A percentile compares a stretch with the other conserved stretches of the same genome.
Conservation (phyloP, 2,329 filamentous ascomycete species). For the Diaporthe humulicola region DNA sequence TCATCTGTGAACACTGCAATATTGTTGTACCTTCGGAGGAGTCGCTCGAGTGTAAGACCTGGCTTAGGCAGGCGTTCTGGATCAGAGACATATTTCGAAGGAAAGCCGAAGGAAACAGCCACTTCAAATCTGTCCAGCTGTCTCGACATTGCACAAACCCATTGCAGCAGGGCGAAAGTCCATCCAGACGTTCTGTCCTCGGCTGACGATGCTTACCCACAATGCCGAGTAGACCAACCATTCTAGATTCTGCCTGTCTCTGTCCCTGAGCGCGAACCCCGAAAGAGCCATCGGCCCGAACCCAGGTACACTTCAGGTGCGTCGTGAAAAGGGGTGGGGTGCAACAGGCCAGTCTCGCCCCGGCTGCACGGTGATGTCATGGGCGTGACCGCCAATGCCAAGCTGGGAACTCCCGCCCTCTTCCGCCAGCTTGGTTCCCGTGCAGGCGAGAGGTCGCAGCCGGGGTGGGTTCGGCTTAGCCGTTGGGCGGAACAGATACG, state of each 20-base stretch:
- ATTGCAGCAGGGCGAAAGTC: background rate
- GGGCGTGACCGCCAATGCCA: slow-evolving; percentile 12
- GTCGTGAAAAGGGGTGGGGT: background rate
- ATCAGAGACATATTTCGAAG: background rate
- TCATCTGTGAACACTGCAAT: background rate
- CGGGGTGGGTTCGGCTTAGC: background rate
- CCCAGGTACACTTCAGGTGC: background rate
- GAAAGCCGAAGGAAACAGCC: background rate
- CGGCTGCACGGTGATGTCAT: slow-evolving; percentile 30
- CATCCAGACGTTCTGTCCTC: background rate
- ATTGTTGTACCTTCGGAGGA: background rate
- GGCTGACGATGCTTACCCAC: background rate
- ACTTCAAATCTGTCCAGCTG: background rate
- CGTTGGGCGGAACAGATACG: background rate
- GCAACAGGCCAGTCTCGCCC: slow-evolving; percentile 4
- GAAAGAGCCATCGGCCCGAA: background rate
- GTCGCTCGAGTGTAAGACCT: background rate
- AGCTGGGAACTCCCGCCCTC: slow-evolving; percentile 31
- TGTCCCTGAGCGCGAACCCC: background rate
- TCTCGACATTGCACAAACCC: background rate
- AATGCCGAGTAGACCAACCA: background rate
- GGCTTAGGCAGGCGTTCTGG: background rate
- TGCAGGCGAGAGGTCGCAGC: background rate
- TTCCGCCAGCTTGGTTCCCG: slow-evolving; percentile 6
- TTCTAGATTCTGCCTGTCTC: background rate